These are phyloP conservation scores for Dryas integrifolia DNA, from an alignment of 331 rosid species.

Conservation along the genomic window DNA sequence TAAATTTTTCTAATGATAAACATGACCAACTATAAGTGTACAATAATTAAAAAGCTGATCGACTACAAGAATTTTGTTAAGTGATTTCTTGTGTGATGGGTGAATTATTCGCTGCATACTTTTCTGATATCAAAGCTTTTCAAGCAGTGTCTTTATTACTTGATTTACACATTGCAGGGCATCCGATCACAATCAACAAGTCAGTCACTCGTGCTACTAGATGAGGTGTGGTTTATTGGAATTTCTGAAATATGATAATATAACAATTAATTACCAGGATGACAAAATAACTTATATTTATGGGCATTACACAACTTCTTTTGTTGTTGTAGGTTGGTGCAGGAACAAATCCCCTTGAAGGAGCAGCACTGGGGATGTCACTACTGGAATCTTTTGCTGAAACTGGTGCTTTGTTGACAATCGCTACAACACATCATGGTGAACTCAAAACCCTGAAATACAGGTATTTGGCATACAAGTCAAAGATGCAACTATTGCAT, in stretches of 20 bases:
- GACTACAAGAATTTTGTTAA: background rate
- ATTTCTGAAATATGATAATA: background rate
- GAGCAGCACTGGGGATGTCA: slow-evolving; percentile 96
- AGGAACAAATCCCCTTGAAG: slow-evolving; percentile 96
- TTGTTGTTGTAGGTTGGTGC: slow-evolving; percentile 77
- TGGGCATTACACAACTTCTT: slow-evolving; percentile 9
- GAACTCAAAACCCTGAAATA: slow-evolving; percentile 95
- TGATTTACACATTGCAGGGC: slow-evolving; percentile 54
- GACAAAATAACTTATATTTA: background rate
- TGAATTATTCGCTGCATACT: background rate
- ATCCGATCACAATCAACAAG: slow-evolving; percentile 67
- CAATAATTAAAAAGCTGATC: background rate
- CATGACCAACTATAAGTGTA: slow-evolving; percentile 1
- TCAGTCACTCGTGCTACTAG: slow-evolving; percentile 77
- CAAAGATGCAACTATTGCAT: background rate
- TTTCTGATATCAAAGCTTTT: slow-evolving; percentile 13
- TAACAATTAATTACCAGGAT: background rate
- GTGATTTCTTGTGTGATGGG: background rate
- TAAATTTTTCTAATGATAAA: background rate
- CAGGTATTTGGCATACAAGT: slow-evolving; percentile 51
- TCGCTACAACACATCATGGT: slow-evolving; percentile 96
- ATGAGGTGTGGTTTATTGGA: slow-evolving; percentile 57
- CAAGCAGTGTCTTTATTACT: slow-evolving; percentile 20
- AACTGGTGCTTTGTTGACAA: slow-evolving; percentile 68
- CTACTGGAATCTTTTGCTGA: slow-evolving; percentile 81